Base-by-base conservation (phyloP, 371 early-diverging fungal genomes). In the Apophysomyces trapeziformis region DNA sequence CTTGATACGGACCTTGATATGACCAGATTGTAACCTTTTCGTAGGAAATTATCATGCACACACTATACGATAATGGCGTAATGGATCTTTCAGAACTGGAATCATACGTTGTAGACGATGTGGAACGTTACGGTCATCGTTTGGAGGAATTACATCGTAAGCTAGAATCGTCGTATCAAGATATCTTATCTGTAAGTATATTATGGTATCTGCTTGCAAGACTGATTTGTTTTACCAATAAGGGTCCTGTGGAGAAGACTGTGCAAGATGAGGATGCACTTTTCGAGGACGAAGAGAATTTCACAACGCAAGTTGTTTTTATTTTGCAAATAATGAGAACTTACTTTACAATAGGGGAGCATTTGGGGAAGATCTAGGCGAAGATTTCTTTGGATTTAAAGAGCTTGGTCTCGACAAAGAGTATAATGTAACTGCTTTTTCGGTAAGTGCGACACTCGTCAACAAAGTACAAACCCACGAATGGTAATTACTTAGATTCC, bases 341-440 rank as follows among this genome's bases (percentile, higher is more conserved):
- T 72, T 58, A 71, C 69, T 46, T 16, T 41, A 16, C 45, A 47
- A 59, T 68, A 90, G 91, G 46, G 95, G 95, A 39, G 80, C 87
- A 41, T 90, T 95, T 66, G 91, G 92, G 36, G 95, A 93, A 35
- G 95, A 90, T 44, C 61, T 93, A 57, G 93, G 91, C 41, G 87
- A 93, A 54, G 96, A 98, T 77, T 91, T 95, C 67, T 90, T 98
- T 67, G 93, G 95, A 5, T 91, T 98, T 73, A 89, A 89, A 62
- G 93, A 92, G 36, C 77, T 96, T 50, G 98, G 93, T 1, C 71
- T 92, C 38, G 91, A 90, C 59, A 85, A 83, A 63, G 91, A 91
- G 67, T 82, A 84, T 54, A 86, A 83, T 26, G 16, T 89, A 14
- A 76, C 83, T 64, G 58, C 80, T 41, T 75, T 78, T 18, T 67